Evolutionary conservation across 176 grass and related monocot species (phyloP).

Genomic region (Aegilops tauschii): DNA sequence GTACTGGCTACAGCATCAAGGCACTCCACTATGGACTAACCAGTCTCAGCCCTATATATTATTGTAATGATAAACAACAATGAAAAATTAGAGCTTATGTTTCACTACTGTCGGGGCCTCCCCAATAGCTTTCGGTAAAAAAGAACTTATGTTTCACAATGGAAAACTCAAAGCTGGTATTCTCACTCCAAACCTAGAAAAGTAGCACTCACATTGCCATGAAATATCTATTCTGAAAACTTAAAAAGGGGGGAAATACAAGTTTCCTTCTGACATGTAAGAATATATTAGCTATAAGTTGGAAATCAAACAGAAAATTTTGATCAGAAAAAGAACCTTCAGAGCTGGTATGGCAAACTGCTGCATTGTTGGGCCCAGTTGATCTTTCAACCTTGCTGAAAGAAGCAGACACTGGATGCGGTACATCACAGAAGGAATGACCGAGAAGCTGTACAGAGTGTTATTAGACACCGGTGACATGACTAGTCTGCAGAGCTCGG

Average conservation of each 20-base stretch:
- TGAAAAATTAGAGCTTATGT: neutral
- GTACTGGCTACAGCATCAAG: neutral
- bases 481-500: constrained; percentile 74
- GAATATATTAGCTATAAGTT: neutral
- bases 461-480: constrained; percentile 44
- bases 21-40: neutral
- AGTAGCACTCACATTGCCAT: neutral
- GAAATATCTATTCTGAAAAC: neutral
- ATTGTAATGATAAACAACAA: constrained; percentile 3
- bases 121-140: neutral
- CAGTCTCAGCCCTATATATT: neutral
- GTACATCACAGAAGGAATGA: constrained; percentile 70
- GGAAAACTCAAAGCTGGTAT: neutral
- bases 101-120: neutral
- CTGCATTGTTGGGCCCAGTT: constrained; percentile 36
- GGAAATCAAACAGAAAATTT: neutral
- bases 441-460: constrained; percentile 45
- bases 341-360: constrained; percentile 44
- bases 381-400: constrained; percentile 56
- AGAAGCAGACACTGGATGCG: constrained; percentile 75
- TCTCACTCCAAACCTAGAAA: neutral
- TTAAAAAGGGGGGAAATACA: neutral
- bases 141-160: constrained; percentile 10
- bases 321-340: constrained; percentile 46
- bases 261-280: neutral